Conservation (phyloP, 495 filamentous ascomycete species). For the Trichoderma asperelloides region DNA sequence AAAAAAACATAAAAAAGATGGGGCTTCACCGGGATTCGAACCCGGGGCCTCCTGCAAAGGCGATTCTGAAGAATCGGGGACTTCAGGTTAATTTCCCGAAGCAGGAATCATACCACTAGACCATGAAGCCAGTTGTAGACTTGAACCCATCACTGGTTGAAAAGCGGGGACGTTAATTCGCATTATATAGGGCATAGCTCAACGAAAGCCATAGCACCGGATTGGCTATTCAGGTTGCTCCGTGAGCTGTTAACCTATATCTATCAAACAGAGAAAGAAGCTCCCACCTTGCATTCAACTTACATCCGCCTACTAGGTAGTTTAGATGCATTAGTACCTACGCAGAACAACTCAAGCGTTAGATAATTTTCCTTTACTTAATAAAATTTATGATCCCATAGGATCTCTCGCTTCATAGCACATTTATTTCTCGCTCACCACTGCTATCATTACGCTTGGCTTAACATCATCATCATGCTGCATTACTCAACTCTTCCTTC, state of each 20-base stretch:
- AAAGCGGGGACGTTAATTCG: not conserved
- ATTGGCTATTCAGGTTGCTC: not conserved
- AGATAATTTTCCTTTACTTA: not conserved
- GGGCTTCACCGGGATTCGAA: constrained; percentile 10
- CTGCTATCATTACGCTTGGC: not conserved
- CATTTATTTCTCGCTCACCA: not conserved
- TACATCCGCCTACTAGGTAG: not conserved
- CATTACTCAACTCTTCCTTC: not conserved
- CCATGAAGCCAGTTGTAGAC: constrained; percentile 9
- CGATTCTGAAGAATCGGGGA: constrained; percentile 8
- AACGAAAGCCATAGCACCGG: not conserved
- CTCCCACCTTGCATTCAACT: not conserved
- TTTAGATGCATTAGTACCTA: too few relatives aligned
- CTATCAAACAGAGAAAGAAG: not conserved
- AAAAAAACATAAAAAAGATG: constrained; percentile 7
- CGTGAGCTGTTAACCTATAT: not conserved
- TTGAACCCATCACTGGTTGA: constrained; percentile 6
- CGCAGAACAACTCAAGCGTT: too few relatives aligned
- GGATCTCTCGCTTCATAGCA: not conserved
- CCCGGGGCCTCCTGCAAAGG: constrained; percentile 10
- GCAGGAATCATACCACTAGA: constrained; percentile 11
- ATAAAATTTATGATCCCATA: not conserved
- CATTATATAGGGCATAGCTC: not conserved
- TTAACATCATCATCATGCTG: not conserved
- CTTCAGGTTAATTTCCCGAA: constrained; percentile 7